A percentile compares a stretch with the other conserved stretches of the same genome.
Evolutionary conservation across 495 filamentous ascomycete species (phyloP).

Genomic region (Amorphotheca resinae): DNA sequence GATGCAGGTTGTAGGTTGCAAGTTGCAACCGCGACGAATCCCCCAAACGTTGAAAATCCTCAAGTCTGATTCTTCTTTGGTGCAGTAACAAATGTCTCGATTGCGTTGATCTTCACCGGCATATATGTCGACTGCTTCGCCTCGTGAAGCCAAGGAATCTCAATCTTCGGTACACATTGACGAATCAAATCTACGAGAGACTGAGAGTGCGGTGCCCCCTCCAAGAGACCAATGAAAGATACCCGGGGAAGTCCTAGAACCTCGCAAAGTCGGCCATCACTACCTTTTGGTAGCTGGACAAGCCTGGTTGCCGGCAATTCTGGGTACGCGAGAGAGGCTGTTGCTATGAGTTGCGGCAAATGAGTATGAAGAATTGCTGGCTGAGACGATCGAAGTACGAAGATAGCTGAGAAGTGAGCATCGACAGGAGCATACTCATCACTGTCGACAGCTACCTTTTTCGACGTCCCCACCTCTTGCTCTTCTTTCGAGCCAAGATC

Average conservation of each 20-base stretch:
- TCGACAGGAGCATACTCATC: constrained; percentile 1
- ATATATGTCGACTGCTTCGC: constrained; percentile 9
- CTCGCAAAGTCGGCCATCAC: constrained; percentile 36
- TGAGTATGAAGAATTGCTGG: constrained; percentile 41
- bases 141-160: constrained; percentile 20
- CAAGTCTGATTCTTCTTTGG: constrained; percentile 1
- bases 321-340: constrained; percentile 33
- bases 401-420: constrained; percentile 33
- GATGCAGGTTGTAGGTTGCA: too few relatives aligned
- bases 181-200: constrained; percentile 13
- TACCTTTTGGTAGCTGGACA: constrained; percentile 39
- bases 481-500: not conserved
- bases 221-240: constrained; percentile 40
- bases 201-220: constrained; percentile 13
- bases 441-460: not conserved
- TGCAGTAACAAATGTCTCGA: constrained; percentile 13
- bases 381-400: constrained; percentile 38
- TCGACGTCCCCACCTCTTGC: too few relatives aligned
- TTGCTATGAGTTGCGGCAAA: constrained; percentile 43
- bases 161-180: constrained; percentile 16
- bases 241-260: constrained; percentile 45
- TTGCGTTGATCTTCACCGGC: constrained; percentile 19
- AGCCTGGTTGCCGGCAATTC: constrained; percentile 32
- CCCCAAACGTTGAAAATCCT: too few relatives aligned
- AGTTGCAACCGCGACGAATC: too few relatives aligned